Base-by-base conservation (phyloP, 371 early-diverging fungal genomes). In the Dipsacomyces acuminosporus region DNA sequence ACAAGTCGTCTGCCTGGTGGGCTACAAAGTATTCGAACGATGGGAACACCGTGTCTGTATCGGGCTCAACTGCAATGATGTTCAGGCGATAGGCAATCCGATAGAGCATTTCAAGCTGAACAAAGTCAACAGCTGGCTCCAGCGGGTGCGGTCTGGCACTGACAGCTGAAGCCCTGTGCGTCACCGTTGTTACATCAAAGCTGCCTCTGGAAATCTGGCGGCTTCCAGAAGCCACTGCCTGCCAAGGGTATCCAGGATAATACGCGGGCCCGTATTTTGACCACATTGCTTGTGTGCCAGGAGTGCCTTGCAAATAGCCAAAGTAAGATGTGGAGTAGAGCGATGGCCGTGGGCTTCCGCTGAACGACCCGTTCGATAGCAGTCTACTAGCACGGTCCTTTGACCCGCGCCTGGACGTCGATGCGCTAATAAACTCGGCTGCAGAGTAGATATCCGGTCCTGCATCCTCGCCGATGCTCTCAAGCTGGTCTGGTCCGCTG, bases 11-110 rank as follows among this genome's bases (percentile, higher is more conserved):
- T 2, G 34, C 55, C 23, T 57, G 65, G 34, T 42, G 69, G 5
- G 58, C 43, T 15, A 63, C 47, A 51, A 64, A 64, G 34, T 64
- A 59, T 24, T 69, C 64, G 41, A 64, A 64, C 21, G 69, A 64
- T 1, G 69, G 64, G 8, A 48, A 45, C n/a, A 69, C 59, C 1
- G 48, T 25, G 20, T 33, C 46, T 2, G 48, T 20, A 14, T 59
- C 59, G 9, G 65, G 44, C 42, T 69, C 69, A 6, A 51, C 47
- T 4, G 69, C 69, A 23, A 69, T 44, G 2, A 69, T 69, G 15
- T 51, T 52, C 41, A 69, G 43, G 9, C 69, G 69, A 13, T 69
- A 69, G 13, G 45, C 20, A 14, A 69, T 50, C 36, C 59, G 54
- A 33, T 59, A 52, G 3, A 69, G 45, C n/a, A 55, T 44, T 23